Evolutionary conservation across 2,329 filamentous ascomycete species (phyloP).

Genomic region (Trichoderma gracile): DNA sequence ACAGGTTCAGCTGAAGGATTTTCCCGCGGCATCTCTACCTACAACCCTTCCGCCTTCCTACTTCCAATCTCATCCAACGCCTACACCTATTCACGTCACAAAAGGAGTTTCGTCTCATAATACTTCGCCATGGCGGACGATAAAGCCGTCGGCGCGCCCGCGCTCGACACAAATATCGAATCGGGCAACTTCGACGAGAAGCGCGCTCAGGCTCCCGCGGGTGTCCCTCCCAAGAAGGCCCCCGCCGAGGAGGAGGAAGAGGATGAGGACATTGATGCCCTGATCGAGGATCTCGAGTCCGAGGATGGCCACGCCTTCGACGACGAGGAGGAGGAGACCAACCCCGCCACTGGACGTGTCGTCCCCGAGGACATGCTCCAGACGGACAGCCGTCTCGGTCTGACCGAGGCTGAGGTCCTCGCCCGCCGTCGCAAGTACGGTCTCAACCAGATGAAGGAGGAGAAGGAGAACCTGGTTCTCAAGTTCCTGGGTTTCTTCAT

Average conservation of each 20-base stretch:
- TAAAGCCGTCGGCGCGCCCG: conserved; percentile 53
- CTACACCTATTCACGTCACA: conserved; percentile 19
- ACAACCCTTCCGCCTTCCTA: conserved; percentile 26
- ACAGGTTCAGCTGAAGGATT: not conserved
- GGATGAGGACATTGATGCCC: conserved; percentile 79
- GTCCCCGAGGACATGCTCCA: conserved; percentile 75
- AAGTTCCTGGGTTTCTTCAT: conserved; percentile 85
- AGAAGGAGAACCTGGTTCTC: conserved; percentile 80
- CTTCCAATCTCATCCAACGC: not conserved
- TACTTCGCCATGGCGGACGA: conserved; percentile 54
- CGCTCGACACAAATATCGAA: conserved; percentile 65
- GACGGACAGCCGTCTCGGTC: conserved; percentile 71
- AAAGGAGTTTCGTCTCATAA: not conserved
- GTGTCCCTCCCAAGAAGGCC: conserved; percentile 42
- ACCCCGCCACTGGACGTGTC: conserved; percentile 57
- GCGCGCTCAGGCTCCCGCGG: conserved; percentile 42
- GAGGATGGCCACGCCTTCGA: conserved; percentile 69
- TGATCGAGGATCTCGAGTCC: conserved; percentile 86
- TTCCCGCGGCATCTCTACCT: conserved; percentile 26
- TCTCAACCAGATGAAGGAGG: conserved; percentile 87
- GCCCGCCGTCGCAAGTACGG: conserved; percentile 70
- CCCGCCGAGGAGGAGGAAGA: conserved; percentile 67
- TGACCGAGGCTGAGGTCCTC: conserved; percentile 69
- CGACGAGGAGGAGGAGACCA: conserved; percentile 57
- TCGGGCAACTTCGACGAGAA: conserved; percentile 67